These are phyloP conservation scores for Populus deltoides DNA, from an alignment of 345 rosid genomes.

Conservation along the genomic window DNA sequence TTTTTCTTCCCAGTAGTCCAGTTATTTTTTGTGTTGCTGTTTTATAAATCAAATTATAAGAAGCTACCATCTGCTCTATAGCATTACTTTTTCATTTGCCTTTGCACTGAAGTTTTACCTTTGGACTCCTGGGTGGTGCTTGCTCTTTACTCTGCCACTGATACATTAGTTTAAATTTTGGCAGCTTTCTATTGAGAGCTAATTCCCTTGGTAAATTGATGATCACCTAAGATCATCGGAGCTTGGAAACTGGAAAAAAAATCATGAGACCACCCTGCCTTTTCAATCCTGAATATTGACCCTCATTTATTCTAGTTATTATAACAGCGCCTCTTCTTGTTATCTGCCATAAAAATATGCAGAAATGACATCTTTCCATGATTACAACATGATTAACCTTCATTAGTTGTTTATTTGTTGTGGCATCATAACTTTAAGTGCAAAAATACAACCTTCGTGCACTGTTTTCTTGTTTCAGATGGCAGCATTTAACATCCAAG, in stretches of 20 bases:
- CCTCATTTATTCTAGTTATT: neutral
- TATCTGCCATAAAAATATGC: neutral
- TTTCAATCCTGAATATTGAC: neutral
- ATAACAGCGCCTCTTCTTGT: neutral
- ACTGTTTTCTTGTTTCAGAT: slow-evolving; percentile 46
- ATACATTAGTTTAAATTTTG: neutral
- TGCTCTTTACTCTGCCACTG: neutral
- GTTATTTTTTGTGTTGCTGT: neutral
- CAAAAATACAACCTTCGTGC: neutral
- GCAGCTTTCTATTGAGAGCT: neutral
- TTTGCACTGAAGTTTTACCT: neutral
- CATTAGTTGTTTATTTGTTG: neutral
- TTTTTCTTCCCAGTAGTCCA: neutral
- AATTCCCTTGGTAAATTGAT: neutral
- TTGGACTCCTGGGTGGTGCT: neutral
- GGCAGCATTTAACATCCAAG: slow-evolving; percentile 99
- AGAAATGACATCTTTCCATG: neutral
- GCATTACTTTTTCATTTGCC: neutral
- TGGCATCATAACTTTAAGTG: neutral
- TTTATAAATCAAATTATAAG: slow-evolving; percentile 1
- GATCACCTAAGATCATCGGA: neutral
- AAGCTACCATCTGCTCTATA: neutral
- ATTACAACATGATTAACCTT: neutral
- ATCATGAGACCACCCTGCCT: neutral
- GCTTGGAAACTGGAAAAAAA: neutral